Base-by-base conservation (phyloP, 2,329 filamentous ascomycete genomes). In the Pseudocercospora eumusae region DNA sequence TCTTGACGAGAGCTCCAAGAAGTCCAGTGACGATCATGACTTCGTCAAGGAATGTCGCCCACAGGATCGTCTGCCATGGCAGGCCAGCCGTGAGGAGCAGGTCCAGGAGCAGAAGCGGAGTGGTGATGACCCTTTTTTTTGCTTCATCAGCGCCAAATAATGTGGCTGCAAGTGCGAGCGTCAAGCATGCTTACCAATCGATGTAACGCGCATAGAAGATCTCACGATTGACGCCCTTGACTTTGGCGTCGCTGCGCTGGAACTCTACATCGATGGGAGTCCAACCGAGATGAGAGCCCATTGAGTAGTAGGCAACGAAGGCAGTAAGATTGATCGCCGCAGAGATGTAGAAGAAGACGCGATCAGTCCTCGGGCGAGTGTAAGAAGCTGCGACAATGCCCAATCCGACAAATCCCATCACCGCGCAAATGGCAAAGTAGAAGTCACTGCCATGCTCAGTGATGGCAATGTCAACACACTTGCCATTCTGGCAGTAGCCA, bases 161-260 rank as follows among this genome's bases (percentile, higher is more conserved):
- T 21, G 23, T 21, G 4, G 44, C 23, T 52, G 31, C 2, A 18
- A 31, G 13, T 25, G 25, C 15, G 9, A 25, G 4, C 18, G 18
- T 27, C 9, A 42, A 52, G n/a, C 5, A n/a, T 52, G 0, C 56
- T 61, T 76, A 79, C 84, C 84, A 86, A 68, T 86, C 84, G 61
- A 87, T 83, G 69, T 87, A 88, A 23, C 85, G 80, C 28, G 84
- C 84, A 60, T 86, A 88, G 72, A 86, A 87, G 68, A 88, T 81
- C 69, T 86, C 81, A 20, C 87, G 81, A 31, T 82, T 83, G 1
- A 75, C 73, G 1, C 83, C 83, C 4, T 73, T 65, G 5, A 82
- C 77, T 8, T 80, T 78, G 28, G 75, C 72, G 53, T 76, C 71
- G 42, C 63, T 73, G 23, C 78, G 76, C 2, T 74, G 76, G 61